Evolutionary conservation across 441 rosid species (phyloP).

Genomic region (Kokia cookei): DNA sequence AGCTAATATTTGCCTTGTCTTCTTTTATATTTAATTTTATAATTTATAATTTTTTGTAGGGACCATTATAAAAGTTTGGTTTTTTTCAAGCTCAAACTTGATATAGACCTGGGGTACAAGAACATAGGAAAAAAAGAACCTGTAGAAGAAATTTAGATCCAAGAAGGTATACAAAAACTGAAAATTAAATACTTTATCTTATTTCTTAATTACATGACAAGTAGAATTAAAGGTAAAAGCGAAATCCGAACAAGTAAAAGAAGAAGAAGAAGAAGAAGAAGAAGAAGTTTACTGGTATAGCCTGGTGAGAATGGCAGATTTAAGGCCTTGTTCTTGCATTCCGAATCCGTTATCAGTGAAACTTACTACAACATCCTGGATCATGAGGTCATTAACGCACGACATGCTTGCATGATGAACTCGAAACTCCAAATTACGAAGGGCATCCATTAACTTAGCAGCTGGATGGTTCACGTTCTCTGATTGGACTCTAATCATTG

Average conservation of each 20-base stretch:
- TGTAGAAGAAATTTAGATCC: background rate
- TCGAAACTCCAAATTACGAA: conserved; percentile 54
- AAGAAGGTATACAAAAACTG: background rate
- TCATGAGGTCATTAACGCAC: conserved; percentile 52
- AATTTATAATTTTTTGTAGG: background rate
- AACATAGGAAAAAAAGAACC: background rate
- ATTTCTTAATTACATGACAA: conserved; percentile 1
- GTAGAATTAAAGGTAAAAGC: background rate
- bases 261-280: background rate
- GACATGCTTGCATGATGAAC: conserved; percentile 64
- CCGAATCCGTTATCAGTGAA: conserved; percentile 32
- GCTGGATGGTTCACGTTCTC: conserved; percentile 50
- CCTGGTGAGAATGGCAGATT: conserved; percentile 36
- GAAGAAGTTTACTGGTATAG: conserved; percentile 14
- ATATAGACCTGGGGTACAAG: background rate
- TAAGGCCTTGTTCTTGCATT: conserved; percentile 34
- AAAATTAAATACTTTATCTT: background rate
- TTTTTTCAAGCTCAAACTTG: background rate
- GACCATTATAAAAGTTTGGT: background rate
- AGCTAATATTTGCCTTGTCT: too few relatives aligned
- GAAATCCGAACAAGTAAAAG: background rate
- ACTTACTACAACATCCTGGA: conserved; percentile 57
- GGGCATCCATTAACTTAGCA: conserved; percentile 43
- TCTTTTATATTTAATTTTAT: background rate
- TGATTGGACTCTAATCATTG: conserved; percentile 62